Conservation (phyloP, 129 eudicot species). For the Flaveria linearis region DNA sequence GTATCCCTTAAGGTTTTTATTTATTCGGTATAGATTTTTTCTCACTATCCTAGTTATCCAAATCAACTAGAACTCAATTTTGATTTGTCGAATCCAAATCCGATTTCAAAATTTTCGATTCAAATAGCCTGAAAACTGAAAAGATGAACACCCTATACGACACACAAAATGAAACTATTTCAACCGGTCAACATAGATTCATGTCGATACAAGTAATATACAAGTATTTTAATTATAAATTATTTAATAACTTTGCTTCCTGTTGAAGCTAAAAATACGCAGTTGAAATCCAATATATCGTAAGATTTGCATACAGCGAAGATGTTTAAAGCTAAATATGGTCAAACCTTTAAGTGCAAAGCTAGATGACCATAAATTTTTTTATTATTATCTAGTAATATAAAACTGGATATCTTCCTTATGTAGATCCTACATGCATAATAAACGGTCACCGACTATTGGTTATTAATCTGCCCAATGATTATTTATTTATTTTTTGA, state of each 20-base stretch:
- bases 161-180: too few relatives aligned
- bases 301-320: slow-evolving; percentile 17
- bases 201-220: neutral
- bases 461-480: neutral
- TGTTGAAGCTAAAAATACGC: slow-evolving; percentile 6
- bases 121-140: neutral
- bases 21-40: too few relatives aligned
- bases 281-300: neutral
- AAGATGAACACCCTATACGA: too few relatives aligned
- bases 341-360: slow-evolving; percentile 45
- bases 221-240: neutral
- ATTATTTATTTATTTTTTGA: neutral
- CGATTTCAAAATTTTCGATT: too few relatives aligned
- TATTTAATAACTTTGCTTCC: slow-evolving; percentile 5
- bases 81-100: too few relatives aligned
- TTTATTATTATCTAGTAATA: neutral
- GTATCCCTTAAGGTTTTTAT: too few relatives aligned
- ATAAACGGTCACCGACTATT: neutral
- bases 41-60: too few relatives aligned
- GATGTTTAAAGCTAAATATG: slow-evolving; percentile 11
- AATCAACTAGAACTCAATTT: too few relatives aligned
- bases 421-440: neutral
- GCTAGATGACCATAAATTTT: slow-evolving; percentile 18
- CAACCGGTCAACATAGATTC: too few relatives aligned
- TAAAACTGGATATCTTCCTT: neutral